phyloP scores from a whole-genome alignment of 2,329 filamentous ascomycete species.

The Nemania sp. region DNA sequence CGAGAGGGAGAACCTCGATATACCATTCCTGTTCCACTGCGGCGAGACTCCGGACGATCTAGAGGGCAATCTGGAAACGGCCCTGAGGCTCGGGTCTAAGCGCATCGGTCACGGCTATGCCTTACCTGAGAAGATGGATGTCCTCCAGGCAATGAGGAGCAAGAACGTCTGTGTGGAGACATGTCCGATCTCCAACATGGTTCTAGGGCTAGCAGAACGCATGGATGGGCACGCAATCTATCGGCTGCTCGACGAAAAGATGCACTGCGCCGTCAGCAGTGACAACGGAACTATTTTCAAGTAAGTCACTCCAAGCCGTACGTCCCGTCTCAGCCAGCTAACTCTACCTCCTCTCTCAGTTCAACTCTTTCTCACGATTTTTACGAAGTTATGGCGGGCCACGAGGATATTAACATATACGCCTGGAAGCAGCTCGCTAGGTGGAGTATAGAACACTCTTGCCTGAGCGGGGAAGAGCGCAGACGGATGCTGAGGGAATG shows the following conservation, averaged over 20 bases:
- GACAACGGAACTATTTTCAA: slow-evolving; percentile 76
- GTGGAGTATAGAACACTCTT: slow-evolving; percentile 67
- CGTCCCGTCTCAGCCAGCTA: neutral
- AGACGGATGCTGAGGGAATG: slow-evolving; percentile 49
- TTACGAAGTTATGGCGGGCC: slow-evolving; percentile 75
- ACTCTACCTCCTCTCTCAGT: slow-evolving; percentile 45
- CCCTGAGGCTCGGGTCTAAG: slow-evolving; percentile 66
- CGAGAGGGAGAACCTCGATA: slow-evolving; percentile 51
- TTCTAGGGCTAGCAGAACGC: slow-evolving; percentile 69
- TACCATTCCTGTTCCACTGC: slow-evolving; percentile 78
- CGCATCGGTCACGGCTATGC: slow-evolving; percentile 78
- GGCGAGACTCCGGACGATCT: slow-evolving; percentile 73
- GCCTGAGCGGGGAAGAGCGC: slow-evolving; percentile 52
- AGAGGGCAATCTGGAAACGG: slow-evolving; percentile 72
- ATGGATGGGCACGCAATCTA: slow-evolving; percentile 71
- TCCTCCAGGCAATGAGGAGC: slow-evolving; percentile 69
- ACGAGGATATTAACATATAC: slow-evolving; percentile 66
- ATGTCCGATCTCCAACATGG: slow-evolving; percentile 78
- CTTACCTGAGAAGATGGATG: slow-evolving; percentile 65
- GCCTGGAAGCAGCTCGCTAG: slow-evolving; percentile 71
- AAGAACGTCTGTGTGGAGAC: slow-evolving; percentile 72
- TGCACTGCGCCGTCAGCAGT: slow-evolving; percentile 74
- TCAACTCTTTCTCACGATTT: slow-evolving; percentile 77
- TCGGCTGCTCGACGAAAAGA: slow-evolving; percentile 68
- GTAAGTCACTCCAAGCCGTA: slow-evolving; percentile 46